Conservation (phyloP, 768 basidiomycete species). For the Collybia nuda region DNA sequence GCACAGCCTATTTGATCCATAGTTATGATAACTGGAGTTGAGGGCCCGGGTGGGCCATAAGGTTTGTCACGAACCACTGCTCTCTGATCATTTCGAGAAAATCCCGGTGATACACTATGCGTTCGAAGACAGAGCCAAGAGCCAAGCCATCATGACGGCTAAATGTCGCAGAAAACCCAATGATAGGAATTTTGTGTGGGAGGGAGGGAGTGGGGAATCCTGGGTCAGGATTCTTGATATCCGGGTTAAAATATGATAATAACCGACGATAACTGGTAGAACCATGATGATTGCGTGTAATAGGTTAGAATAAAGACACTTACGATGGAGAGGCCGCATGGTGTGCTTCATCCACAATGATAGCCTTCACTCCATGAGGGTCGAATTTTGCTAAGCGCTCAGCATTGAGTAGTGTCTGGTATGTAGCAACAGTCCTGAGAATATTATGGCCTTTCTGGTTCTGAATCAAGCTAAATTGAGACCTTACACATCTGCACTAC, state of each 20-base stretch:
- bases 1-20: slow-evolving; percentile 59
- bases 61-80: slow-evolving; percentile 57
- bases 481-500: slow-evolving; percentile 81
- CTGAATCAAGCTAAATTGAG: background rate
- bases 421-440: slow-evolving; percentile 80
- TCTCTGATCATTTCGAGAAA: slow-evolving; percentile 93
- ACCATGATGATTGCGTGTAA: background rate
- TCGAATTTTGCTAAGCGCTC: slow-evolving; percentile 75
- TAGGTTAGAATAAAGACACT: slow-evolving; percentile 19
- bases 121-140: slow-evolving; percentile 84
- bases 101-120: slow-evolving; percentile 90
- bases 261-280: slow-evolving; percentile 69
- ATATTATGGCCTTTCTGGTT: background rate
- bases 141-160: slow-evolving; percentile 89
- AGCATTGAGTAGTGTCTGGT: slow-evolving; percentile 74
- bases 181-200: slow-evolving; percentile 66
- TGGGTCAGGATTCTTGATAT: slow-evolving; percentile 56
- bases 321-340: slow-evolving; percentile 93
- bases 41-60: too few species aligned
- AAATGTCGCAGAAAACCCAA: slow-evolving; percentile 97
- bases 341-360: slow-evolving; percentile 93
- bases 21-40: slow-evolving; percentile 15
- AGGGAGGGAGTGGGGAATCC: slow-evolving; percentile 33
- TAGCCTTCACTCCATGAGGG: slow-evolving; percentile 61
- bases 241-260: slow-evolving; percentile 77